phyloP scores from a whole-genome alignment of 129 eudicot genomes.

The Solidago caesia region DNA sequence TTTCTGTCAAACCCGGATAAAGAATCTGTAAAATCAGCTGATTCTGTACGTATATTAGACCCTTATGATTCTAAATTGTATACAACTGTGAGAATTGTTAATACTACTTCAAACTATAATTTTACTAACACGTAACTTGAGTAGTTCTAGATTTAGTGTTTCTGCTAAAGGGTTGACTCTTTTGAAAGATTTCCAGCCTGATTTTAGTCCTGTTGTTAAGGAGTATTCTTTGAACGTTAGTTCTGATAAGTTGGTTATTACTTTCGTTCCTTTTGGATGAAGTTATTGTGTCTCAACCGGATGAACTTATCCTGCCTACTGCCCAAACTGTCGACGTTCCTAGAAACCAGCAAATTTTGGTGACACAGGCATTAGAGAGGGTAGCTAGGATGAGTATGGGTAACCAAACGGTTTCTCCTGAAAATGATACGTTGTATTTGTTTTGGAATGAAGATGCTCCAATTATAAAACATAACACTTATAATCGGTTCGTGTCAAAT shows the following conservation, averaged over 20 bases:
- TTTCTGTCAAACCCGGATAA: conserved; percentile 40
- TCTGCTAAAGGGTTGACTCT: conserved; percentile 51
- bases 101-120: conserved; percentile 42
- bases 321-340: conserved; percentile 30
- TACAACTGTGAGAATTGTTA: conserved; percentile 51
- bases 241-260: conserved; percentile 43
- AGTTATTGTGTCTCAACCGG: conserved; percentile 49
- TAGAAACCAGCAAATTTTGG: conserved; percentile 23
- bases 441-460: conserved; percentile 43
- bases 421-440: conserved; percentile 51
- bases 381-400: conserved; percentile 68
- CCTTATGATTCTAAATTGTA: conserved; percentile 36
- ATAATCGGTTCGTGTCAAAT: conserved; percentile 35
- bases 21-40: conserved; percentile 22
- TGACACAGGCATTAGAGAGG: conserved; percentile 47
- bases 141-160: conserved; percentile 50
- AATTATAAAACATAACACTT: conserved; percentile 26
- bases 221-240: conserved; percentile 55
- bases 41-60: conserved; percentile 33
- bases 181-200: conserved; percentile 47
- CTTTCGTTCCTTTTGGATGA: conserved; percentile 49
- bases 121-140: conserved; percentile 45
- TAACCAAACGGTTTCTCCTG: conserved; percentile 44
- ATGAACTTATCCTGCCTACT: conserved; percentile 49
- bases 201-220: conserved; percentile 39